phyloP scores from a whole-genome alignment of 1,284 basidiomycete genomes.

The Anthracocystis walkeri region DNA sequence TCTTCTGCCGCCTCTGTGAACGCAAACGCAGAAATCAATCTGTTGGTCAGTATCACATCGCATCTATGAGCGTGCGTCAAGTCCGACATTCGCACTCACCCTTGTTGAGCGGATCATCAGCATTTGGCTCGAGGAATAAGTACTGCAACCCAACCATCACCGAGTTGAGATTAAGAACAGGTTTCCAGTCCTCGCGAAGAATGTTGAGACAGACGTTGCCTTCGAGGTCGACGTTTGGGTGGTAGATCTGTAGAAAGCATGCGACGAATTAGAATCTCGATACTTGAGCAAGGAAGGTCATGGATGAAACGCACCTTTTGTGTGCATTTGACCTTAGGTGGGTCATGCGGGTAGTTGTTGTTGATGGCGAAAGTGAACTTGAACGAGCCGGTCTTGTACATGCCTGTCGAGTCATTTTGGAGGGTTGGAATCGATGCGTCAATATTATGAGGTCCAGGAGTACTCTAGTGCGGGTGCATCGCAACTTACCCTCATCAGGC shows the following conservation, averaged over 20 bases:
- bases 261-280: neutral
- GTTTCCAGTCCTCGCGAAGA: conserved; percentile 99
- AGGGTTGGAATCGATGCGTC: neutral
- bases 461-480: no score
- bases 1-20: conserved; percentile 68
- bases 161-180: conserved; percentile 94
- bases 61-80: neutral
- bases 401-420: conserved; percentile 75
- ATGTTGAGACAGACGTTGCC: conserved; percentile 92
- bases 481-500: conserved; percentile 87
- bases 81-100: conserved; percentile 72
- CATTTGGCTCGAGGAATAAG: conserved; percentile 97
- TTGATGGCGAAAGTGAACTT: conserved; percentile 94
- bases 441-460: no score
- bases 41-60: neutral
- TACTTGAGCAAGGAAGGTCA: neutral
- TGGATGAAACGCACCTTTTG: conserved; percentile 78
- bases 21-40: neutral
- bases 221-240: conserved; percentile 97
- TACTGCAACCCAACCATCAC: conserved; percentile 98
- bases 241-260: conserved; percentile 82
- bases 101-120: conserved; percentile 98
- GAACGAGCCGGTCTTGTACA: conserved; percentile 97
- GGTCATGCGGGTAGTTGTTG: conserved; percentile 98
- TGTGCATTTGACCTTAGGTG: conserved; percentile 97